Percentiles rank a stretch among this genome's conserved stretches.
phyloP scores from a whole-genome alignment of 2,329 filamentous ascomycete species.

The Stagonosporopsis rhizophila region DNA sequence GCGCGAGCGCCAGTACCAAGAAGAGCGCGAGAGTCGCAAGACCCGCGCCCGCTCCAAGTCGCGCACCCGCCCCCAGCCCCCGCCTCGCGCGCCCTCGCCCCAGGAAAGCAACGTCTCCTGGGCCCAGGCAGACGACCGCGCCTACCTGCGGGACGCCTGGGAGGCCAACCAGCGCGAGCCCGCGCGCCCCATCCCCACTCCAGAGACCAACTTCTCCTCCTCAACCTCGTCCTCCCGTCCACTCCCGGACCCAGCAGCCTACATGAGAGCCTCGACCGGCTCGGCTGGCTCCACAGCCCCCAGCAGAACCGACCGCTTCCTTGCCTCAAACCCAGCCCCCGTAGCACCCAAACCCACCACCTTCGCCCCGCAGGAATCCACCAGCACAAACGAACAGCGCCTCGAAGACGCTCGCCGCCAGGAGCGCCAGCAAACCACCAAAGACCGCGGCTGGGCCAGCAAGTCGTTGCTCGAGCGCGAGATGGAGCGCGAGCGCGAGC shows the following conservation, averaged over 20 bases:
- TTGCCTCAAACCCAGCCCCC: slow-evolving; percentile 63
- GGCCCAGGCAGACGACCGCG: slow-evolving; percentile 69
- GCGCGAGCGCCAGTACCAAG: slow-evolving; percentile 69
- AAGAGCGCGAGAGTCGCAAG: slow-evolving; percentile 62
- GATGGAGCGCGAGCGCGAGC: slow-evolving; percentile 79
- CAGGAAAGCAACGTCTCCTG: slow-evolving; percentile 66
- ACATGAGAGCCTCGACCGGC: slow-evolving; percentile 27
- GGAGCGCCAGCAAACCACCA: slow-evolving; percentile 66
- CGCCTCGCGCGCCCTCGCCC: slow-evolving; percentile 50
- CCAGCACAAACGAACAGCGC: slow-evolving; percentile 66
- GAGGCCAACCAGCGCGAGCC: slow-evolving; percentile 48
- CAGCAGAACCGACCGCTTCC: slow-evolving; percentile 65
- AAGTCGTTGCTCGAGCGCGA: slow-evolving; percentile 79
- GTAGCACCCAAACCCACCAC: slow-evolving; percentile 50
- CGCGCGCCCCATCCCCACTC: slow-evolving; percentile 35
- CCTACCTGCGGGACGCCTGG: slow-evolving; percentile 68
- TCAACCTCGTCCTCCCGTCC: slow-evolving; percentile 39
- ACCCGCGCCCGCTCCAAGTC: slow-evolving; percentile 49
- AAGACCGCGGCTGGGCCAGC: slow-evolving; percentile 68
- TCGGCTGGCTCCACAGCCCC: slow-evolving; percentile 16
- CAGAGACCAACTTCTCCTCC: slow-evolving; percentile 24
- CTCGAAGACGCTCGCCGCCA: slow-evolving; percentile 67
- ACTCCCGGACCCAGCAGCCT: slow-evolving; percentile 43
- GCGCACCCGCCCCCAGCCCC: slow-evolving; percentile 42
- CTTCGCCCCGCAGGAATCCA: slow-evolving; percentile 60